phyloP scores from a whole-genome alignment of 2,329 filamentous ascomycete species.

The Cordyceps cicadae region DNA sequence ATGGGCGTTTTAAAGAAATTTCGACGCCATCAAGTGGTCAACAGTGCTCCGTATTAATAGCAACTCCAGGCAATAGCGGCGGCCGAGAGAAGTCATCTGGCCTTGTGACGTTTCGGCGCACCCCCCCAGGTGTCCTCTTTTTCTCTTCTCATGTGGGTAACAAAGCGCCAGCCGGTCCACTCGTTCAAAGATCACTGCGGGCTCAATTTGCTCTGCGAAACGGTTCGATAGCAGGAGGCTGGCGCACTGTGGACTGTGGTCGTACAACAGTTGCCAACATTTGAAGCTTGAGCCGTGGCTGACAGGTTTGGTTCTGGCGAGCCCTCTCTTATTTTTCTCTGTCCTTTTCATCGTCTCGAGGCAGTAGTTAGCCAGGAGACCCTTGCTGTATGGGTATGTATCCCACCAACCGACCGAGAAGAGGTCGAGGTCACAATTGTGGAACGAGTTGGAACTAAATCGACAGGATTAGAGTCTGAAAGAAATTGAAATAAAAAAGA shows the following conservation, averaged over 20 bases:
- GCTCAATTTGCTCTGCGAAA: background rate
- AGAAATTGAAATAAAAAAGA: background rate
- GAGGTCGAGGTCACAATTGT: no score
- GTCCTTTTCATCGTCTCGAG: background rate
- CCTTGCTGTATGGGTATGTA: background rate
- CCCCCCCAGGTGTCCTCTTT: background rate
- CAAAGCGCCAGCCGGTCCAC: background rate
- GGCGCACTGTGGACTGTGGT: background rate
- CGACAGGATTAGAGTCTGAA: background rate
- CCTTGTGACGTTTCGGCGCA: slow-evolving; percentile 4
- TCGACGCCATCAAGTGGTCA: background rate
- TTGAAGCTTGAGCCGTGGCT: background rate
- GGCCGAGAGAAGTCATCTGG: slow-evolving; percentile 3
- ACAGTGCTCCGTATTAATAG: background rate
- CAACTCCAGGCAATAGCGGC: background rate
- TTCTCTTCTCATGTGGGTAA: slow-evolving; percentile 2
- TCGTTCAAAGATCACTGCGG: slow-evolving; percentile 1
- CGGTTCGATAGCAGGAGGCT: background rate
- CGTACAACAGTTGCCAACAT: no score
- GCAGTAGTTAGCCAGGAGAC: background rate
- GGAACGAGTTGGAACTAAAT: no score
- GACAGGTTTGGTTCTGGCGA: no score
- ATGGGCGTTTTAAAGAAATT: background rate
- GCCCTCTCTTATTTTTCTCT: no score
- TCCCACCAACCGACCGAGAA: no score